Evolutionary conservation across 2,329 filamentous ascomycete genomes (phyloP).

Genomic region (Ophiostoma sp.): DNA sequence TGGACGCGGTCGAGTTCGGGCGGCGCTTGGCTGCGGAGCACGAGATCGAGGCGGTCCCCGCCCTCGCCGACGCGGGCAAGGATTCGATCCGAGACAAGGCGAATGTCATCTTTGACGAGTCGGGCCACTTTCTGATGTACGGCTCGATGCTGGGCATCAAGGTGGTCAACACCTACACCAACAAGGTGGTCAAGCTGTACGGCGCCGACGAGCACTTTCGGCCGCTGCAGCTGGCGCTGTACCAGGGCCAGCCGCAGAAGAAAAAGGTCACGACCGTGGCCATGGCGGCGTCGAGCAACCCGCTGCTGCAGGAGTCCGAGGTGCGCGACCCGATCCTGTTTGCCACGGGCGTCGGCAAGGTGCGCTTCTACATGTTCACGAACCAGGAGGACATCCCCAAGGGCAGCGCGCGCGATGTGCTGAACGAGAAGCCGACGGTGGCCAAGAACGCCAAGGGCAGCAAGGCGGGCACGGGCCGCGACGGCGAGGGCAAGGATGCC

Average conservation of each 20-base stretch:
- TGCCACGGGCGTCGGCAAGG: conserved; percentile 75
- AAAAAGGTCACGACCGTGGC: conserved; percentile 90
- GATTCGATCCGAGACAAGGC: conserved; percentile 47
- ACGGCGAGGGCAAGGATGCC: conserved; percentile 41
- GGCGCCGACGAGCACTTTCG: conserved; percentile 85
- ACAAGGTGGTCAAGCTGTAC: conserved; percentile 84
- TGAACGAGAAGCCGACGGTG: conserved; percentile 80
- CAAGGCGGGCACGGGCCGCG: neutral
- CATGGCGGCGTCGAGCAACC: conserved; percentile 94
- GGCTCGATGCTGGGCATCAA: conserved; percentile 90
- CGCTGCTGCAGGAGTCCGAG: conserved; percentile 86
- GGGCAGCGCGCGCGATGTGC: conserved; percentile 71
- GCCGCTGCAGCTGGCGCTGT: conserved; percentile 74
- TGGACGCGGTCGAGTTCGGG: conserved; percentile 90
- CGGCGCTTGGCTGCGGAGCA: conserved; percentile 78
- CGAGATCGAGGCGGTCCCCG: conserved; percentile 58
- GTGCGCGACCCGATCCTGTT: conserved; percentile 84
- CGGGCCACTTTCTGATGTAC: conserved; percentile 89
- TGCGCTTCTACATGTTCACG: conserved; percentile 96
- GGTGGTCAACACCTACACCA: conserved; percentile 92
- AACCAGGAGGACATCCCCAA: conserved; percentile 78
- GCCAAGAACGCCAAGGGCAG: conserved; percentile 39
- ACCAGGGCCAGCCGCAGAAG: conserved; percentile 92
- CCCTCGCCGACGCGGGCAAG: conserved; percentile 40
- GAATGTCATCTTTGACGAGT: conserved; percentile 94